Evolutionary conservation across 2,329 filamentous ascomycete species (phyloP).

Genomic region (Neofusicoccum parvum): DNA sequence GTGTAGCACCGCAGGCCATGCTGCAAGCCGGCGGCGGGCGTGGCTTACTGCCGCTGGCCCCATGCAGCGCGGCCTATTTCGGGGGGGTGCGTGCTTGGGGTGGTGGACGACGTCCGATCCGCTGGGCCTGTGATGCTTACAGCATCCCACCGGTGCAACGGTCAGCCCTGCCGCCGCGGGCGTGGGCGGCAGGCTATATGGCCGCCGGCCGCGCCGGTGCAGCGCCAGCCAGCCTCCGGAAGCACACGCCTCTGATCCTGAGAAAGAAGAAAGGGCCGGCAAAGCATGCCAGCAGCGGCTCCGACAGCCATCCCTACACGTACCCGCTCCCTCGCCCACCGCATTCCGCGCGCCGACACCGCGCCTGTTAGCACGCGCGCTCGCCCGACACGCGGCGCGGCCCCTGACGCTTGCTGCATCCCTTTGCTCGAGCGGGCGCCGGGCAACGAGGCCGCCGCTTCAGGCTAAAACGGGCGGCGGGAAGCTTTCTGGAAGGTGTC

Average conservation of each 20-base stretch:
- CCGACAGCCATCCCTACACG: slow-evolving; percentile 1
- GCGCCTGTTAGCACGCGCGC: slow-evolving; percentile 8
- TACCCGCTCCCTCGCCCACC: slow-evolving; percentile 6
- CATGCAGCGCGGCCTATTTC: slow-evolving; percentile 8
- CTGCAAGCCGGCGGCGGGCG: slow-evolving; percentile 1
- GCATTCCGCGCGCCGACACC: slow-evolving; percentile 7
- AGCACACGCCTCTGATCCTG: neutral
- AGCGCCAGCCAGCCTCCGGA: neutral
- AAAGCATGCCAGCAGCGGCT: slow-evolving; percentile 2
- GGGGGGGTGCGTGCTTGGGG: neutral
- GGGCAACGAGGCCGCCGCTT: neutral
- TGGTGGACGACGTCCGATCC: neutral
- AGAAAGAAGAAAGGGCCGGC: slow-evolving; percentile 5
- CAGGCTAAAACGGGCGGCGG: slow-evolving; percentile 16
- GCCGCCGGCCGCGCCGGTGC: neutral
- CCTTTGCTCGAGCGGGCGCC: neutral
- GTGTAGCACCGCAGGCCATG: neutral
- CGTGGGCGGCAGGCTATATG: neutral
- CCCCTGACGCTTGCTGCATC: slow-evolving; percentile 10
- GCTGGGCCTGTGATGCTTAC: slow-evolving; percentile 14
- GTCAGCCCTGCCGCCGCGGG: slow-evolving; percentile 1
- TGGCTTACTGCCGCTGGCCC: neutral
- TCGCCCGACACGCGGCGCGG: neutral
- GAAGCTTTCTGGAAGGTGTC: slow-evolving; percentile 4
- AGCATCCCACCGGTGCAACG: neutral